Evolutionary conservation across 768 basidiomycete genomes (phyloP), one percentile per base, ranked within the genome.

Genomic region (Boletus insuetus): DNA sequence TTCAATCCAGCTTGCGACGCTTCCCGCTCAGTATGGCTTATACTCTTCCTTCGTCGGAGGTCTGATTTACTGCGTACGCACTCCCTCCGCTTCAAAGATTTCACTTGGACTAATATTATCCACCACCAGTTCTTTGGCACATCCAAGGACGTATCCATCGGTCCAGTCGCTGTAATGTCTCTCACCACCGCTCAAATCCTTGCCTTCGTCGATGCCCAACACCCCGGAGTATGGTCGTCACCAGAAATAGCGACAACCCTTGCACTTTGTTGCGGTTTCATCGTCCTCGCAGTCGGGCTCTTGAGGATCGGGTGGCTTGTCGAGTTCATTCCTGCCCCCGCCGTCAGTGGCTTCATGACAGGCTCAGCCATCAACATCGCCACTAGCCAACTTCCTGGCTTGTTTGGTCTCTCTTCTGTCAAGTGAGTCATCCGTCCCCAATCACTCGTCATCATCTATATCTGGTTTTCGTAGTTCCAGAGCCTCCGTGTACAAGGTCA

Each of bases 91-190:
- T 42, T n/a, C 26, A 4, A 31, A 29, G 7, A 1, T n/a, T 6
- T 13, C 6, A 22, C 19, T 2, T 17, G 0, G 2, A 6, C 19
- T 46, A 13, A 61, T 17, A 6, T n/a, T 14, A 9, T 31, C 34
- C 32, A 37, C 41, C 42, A 37, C 39, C 59, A 92, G 88, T 82
- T 97, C 74, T 98, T 98, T 67, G 96, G 94, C 22, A 98, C 97
- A 0, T 92, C 92, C 29, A 98, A 98, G 72, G 97, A 99, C 77
- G 91, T 99, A 40, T 95, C 94, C n/a, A 98, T 99, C 62, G 97
- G 97, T 47, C 97, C 97, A 3, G 96, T 98, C 62, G 96, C 97
- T 9, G 96, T 99, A 68, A 97, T 99, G 94, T 95, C 93, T 3
- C 80, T 97, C 48, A 89, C 90, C 19, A 83, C 86, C 17, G 81